phyloP scores from a whole-genome alignment of 2,329 filamentous ascomycete genomes.

The Botrytis fragariae region DNA sequence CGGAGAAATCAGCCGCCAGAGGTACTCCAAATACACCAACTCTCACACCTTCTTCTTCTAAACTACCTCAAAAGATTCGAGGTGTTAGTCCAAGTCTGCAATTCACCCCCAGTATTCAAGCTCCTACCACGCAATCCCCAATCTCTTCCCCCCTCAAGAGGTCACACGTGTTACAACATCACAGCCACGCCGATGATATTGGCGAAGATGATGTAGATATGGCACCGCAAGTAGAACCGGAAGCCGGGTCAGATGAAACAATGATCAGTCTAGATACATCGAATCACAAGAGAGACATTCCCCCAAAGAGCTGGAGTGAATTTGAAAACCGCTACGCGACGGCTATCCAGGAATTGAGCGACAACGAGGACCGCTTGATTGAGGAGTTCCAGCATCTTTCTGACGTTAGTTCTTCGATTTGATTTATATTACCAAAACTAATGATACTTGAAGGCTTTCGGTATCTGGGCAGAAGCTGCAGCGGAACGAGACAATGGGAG shows the following conservation, averaged over 20 bases:
- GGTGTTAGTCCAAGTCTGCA: constrained; percentile 4
- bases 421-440: background rate
- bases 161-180: constrained; percentile 8
- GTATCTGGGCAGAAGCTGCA: constrained; percentile 72
- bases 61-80: constrained; percentile 18
- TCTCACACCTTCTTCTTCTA: constrained; percentile 16
- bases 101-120: constrained; percentile 8
- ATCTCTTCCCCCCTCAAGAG: constrained; percentile 12
- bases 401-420: constrained; percentile 38
- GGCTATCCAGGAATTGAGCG: constrained; percentile 60
- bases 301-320: constrained; percentile 68
- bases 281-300: background rate
- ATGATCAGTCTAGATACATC: background rate
- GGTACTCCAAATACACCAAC: background rate
- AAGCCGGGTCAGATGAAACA: background rate
- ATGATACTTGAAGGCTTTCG: constrained; percentile 63
- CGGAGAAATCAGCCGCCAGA: constrained; percentile 19
- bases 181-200: constrained; percentile 3
- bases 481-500: constrained; percentile 71
- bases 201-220: background rate
- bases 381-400: constrained; percentile 66
- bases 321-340: constrained; percentile 68
- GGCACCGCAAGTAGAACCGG: background rate
- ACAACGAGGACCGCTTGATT: constrained; percentile 62
- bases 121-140: constrained; percentile 11